Percentiles rank a stretch among this genome's conserved stretches.
Evolutionary conservation across 2,329 filamentous ascomycete genomes (phyloP).

Genomic region (Metarhizium album): DNA sequence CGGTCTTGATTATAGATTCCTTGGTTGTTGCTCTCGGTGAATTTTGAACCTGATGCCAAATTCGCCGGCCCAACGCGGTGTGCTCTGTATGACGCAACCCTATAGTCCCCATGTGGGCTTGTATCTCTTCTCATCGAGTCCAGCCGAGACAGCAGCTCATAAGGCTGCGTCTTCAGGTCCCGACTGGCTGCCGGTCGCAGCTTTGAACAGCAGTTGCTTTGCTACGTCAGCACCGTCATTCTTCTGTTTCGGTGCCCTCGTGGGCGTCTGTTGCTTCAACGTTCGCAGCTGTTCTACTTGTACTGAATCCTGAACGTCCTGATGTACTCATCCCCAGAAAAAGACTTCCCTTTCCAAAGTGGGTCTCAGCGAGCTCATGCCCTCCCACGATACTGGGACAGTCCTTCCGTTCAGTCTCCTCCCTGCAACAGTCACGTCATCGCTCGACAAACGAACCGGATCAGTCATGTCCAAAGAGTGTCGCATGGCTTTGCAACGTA

Average conservation of each 20-base stretch:
- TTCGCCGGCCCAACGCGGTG: too few species aligned
- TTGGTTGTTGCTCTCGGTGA: too few species aligned
- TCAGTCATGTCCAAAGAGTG: constrained; percentile 26
- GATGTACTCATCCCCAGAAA: constrained; percentile 23
- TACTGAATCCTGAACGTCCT: constrained; percentile 21
- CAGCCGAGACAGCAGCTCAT: too few species aligned
- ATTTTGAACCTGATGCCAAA: too few species aligned
- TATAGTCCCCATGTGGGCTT: too few species aligned
- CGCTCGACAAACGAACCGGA: constrained; percentile 33
- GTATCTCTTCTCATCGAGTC: too few species aligned
- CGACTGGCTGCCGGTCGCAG: neutral
- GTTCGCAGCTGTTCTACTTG: constrained; percentile 4
- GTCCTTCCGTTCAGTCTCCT: constrained; percentile 13
- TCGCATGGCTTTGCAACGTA: constrained; percentile 31
- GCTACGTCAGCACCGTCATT: neutral
- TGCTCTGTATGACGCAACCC: too few species aligned
- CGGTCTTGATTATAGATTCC: too few species aligned
- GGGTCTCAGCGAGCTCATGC: constrained; percentile 17
- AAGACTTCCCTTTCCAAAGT: constrained; percentile 20
- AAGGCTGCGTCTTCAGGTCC: too few species aligned
- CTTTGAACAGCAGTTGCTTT: neutral
- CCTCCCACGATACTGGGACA: constrained; percentile 10
- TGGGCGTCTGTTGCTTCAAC: neutral
- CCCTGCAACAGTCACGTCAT: constrained; percentile 34
- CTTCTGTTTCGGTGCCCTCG: neutral